Evolutionary conservation across 148 eudicot genomes (phyloP).

Genomic region (Linanthus parryae): DNA sequence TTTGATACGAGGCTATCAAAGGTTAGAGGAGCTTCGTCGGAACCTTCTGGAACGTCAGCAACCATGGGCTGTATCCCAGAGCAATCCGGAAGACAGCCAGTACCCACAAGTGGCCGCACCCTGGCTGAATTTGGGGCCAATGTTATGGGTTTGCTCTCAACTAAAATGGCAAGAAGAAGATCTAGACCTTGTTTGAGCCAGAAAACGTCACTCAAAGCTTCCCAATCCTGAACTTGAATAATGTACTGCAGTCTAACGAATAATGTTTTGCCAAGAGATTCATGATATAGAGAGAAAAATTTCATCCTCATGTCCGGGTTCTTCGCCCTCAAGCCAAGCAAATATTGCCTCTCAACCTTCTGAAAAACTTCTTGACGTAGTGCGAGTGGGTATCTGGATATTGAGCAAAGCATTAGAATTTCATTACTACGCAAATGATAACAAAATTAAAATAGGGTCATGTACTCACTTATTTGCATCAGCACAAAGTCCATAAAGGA

Average conservation of each 20-base stretch:
- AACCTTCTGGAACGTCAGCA: slow-evolving; percentile 46
- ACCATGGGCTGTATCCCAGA: slow-evolving; percentile 64
- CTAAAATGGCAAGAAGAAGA: slow-evolving; percentile 94
- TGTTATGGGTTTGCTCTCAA: slow-evolving; percentile 86
- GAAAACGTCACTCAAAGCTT: slow-evolving; percentile 92
- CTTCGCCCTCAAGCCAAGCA: slow-evolving; percentile 97
- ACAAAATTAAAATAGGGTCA: background rate
- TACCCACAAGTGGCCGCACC: slow-evolving; percentile 58
- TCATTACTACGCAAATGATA: background rate
- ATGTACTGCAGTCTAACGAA: slow-evolving; percentile 85
- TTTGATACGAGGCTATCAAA: slow-evolving; percentile 72
- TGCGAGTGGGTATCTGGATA: slow-evolving; percentile 61
- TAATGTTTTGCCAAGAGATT: slow-evolving; percentile 74
- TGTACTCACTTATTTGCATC: slow-evolving; percentile 72
- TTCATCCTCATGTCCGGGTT: slow-evolving; percentile 82
- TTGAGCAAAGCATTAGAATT: slow-evolving; percentile 12
- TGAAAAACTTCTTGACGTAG: slow-evolving; percentile 85
- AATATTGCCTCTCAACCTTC: slow-evolving; percentile 89
- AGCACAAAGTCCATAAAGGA: slow-evolving; percentile 90
- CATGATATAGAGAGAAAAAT: slow-evolving; percentile 84
- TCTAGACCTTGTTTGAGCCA: slow-evolving; percentile 99
- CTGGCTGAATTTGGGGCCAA: slow-evolving; percentile 97
- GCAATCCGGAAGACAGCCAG: slow-evolving; percentile 48
- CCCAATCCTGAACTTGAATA: slow-evolving; percentile 95
- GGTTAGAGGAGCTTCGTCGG: slow-evolving; percentile 72